Evolutionary conservation across 148 eudicot species (phyloP).

Genomic region (Rhododendron ovatum): DNA sequence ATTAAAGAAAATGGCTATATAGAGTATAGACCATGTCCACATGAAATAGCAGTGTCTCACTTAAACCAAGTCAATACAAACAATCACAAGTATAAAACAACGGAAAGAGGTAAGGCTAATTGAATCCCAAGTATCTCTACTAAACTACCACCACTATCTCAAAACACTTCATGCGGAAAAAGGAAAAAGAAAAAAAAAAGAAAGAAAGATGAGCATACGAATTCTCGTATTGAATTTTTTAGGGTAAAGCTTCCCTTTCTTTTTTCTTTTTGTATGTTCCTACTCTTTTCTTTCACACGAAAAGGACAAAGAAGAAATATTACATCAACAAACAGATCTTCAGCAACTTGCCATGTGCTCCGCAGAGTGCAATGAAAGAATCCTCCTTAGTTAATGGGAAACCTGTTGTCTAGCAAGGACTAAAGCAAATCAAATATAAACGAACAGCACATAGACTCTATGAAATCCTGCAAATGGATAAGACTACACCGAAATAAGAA

Average conservation of each 20-base stretch:
- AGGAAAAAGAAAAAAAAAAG: neutral
- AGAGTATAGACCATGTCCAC: neutral
- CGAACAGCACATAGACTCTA: no score
- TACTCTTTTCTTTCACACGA: neutral
- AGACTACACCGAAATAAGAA: no score
- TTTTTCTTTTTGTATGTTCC: neutral
- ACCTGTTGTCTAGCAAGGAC: no score
- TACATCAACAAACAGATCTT: no score
- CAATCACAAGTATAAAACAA: neutral
- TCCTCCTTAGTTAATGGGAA: no score
- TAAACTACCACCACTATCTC: neutral
- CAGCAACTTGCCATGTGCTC: no score
- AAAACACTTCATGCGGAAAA: neutral
- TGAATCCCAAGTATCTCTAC: neutral
- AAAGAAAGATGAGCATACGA: neutral
- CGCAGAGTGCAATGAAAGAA: no score
- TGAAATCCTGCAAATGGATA: no score
- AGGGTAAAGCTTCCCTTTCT: neutral
- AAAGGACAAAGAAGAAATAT: no score
- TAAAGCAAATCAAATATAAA: no score
- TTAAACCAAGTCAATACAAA: neutral
- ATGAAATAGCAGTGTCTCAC: neutral
- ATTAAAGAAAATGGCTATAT: neutral
- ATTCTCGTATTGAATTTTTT: neutral
- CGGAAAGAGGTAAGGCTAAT: neutral